These are phyloP conservation scores for Boletus speciosus DNA, from an alignment of 768 basidiomycete species.

Conservation along the genomic window DNA sequence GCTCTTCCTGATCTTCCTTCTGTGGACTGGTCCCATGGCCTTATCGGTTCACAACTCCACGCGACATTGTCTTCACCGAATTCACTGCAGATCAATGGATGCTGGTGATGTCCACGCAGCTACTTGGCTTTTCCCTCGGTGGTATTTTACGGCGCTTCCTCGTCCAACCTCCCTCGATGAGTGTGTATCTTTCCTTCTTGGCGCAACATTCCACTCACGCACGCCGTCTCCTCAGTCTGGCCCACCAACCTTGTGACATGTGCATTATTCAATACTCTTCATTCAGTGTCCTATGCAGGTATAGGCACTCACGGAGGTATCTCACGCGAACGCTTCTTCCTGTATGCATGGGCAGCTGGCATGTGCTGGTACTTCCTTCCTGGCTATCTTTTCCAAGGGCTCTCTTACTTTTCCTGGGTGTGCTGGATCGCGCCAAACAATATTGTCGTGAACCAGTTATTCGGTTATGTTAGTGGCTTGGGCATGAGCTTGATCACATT, in stretches of 20 bases:
- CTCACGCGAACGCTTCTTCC: slow-evolving; percentile 53
- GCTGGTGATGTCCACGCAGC: slow-evolving; percentile 67
- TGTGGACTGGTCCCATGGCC: not conserved
- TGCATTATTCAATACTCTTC: slow-evolving; percentile 71
- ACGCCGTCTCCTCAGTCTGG: slow-evolving; percentile 57
- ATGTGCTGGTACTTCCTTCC: slow-evolving; percentile 57
- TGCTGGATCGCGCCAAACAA: slow-evolving; percentile 73
- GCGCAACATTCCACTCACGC: not conserved
- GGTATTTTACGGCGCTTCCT: slow-evolving; percentile 60
- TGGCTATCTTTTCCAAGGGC: slow-evolving; percentile 67
- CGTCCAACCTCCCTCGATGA: slow-evolving; percentile 64
- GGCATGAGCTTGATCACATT: slow-evolving; percentile 78
- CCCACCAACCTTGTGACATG: slow-evolving; percentile 67
- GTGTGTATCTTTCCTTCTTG: slow-evolving; percentile 28
- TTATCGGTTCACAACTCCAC: not conserved
- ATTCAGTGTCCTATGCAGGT: slow-evolving; percentile 49
- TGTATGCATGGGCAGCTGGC: slow-evolving; percentile 35
- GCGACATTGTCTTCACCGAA: too few relatives aligned
- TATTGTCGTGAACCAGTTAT: slow-evolving; percentile 67
- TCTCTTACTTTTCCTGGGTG: slow-evolving; percentile 58
- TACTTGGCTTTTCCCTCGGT: slow-evolving; percentile 62
- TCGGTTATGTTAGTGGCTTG: slow-evolving; percentile 53
- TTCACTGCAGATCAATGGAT: slow-evolving; percentile 46
- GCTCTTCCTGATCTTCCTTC: not conserved
- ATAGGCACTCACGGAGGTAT: slow-evolving; percentile 44